Percentiles rank a stretch among this genome's conserved stretches.
Evolutionary conservation across 2,329 filamentous ascomycete genomes (phyloP).

Genomic region (Ilyonectria destructans): DNA sequence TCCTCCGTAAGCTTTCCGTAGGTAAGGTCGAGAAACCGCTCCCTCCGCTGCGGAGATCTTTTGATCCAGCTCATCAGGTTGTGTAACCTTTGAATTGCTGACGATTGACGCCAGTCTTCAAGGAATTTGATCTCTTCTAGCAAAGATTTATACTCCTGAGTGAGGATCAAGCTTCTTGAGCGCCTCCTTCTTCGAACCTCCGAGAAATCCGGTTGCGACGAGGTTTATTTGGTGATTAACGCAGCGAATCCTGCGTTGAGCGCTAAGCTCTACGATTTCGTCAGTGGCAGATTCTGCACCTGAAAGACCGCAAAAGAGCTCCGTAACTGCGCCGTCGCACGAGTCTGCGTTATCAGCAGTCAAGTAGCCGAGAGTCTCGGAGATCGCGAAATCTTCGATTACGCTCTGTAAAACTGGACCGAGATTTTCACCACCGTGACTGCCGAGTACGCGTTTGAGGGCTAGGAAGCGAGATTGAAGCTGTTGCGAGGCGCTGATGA

Average conservation of each 20-base stretch:
- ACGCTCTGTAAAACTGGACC: not conserved
- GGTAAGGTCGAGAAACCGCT: constrained; percentile 8
- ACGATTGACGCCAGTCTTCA: constrained; percentile 8
- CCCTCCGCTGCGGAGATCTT: constrained; percentile 11
- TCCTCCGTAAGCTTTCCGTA: constrained; percentile 10
- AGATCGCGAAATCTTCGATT: too few species aligned
- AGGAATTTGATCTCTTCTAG: constrained; percentile 13
- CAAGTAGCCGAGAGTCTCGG: too few species aligned
- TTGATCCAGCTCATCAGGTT: constrained; percentile 10
- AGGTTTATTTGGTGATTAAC: constrained; percentile 14
- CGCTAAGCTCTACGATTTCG: constrained; percentile 9
- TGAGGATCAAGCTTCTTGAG: constrained; percentile 10
- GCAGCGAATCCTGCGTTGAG: constrained; percentile 9
- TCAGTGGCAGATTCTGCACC: constrained; percentile 11
- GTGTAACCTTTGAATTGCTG: constrained; percentile 14
- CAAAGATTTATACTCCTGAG: constrained; percentile 13
- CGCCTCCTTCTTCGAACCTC: constrained; percentile 10
- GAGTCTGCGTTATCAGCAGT: too few species aligned
- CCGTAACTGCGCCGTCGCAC: not conserved
- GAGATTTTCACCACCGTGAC: constrained; percentile 8
- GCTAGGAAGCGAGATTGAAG: constrained; percentile 14
- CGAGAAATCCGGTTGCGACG: constrained; percentile 9
- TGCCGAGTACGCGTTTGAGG: constrained; percentile 8
- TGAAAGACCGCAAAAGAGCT: constrained; percentile 12
- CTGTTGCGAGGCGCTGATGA: not conserved